Evolutionary conservation across 202 grass and related monocot genomes (phyloP).

Genomic region (Thinopyrum obtusiflorum): DNA sequence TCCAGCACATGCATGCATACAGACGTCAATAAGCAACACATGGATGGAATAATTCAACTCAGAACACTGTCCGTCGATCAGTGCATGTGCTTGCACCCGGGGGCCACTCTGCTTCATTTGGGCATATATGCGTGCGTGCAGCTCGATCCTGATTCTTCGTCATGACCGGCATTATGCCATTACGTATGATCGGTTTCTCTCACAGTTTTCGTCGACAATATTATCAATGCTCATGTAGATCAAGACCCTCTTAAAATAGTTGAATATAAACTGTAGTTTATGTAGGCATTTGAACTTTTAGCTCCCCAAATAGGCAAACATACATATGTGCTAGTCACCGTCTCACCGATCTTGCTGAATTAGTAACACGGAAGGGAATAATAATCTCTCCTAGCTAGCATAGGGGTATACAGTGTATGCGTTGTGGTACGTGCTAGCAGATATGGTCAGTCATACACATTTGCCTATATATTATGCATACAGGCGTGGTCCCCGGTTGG

Average conservation of each 20-base stretch:
- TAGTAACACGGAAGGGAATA: too few species aligned
- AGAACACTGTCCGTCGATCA: not conserved
- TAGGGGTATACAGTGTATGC: not conserved
- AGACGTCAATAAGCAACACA: slow-evolving; percentile 5
- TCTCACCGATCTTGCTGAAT: not conserved
- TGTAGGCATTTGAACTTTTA: not conserved
- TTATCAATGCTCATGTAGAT: not conserved
- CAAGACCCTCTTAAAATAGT: not conserved
- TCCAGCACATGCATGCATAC: not conserved
- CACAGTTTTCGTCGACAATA: not conserved
- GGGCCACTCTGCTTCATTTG: not conserved
- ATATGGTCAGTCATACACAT: not conserved
- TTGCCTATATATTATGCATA: not conserved
- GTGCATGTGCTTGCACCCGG: not conserved
- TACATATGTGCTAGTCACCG: not conserved
- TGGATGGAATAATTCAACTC: slow-evolving; percentile 5
- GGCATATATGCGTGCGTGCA: not conserved
- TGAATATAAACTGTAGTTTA: not conserved
- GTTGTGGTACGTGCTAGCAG: not conserved
- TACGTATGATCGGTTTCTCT: not conserved
- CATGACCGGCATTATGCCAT: not conserved
- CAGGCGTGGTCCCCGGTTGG: not conserved
- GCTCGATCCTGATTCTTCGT: not conserved
- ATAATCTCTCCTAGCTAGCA: too few species aligned
- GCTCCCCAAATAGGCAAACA: not conserved